Conservation (phyloP, 495 filamentous ascomycete genomes). For the Podospora pseudocomata region DNA sequence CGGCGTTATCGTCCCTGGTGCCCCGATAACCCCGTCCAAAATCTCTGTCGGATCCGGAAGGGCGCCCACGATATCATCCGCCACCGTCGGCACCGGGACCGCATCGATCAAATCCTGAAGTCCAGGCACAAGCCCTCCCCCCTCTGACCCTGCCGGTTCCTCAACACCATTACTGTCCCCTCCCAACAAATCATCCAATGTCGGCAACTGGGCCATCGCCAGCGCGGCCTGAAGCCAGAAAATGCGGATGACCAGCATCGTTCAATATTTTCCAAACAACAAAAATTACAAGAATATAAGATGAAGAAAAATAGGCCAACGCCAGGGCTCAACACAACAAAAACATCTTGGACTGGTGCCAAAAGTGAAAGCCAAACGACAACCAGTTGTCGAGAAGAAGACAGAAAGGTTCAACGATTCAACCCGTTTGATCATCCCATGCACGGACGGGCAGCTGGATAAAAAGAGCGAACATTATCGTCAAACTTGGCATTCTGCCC, state of each 20-base stretch:
- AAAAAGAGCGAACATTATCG: not conserved
- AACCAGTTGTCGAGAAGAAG: not conserved
- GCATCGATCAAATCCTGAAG: constrained; percentile 2
- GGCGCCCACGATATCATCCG: not conserved
- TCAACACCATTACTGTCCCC: constrained; percentile 10
- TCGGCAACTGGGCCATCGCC: constrained; percentile 24
- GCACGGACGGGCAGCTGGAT: not conserved
- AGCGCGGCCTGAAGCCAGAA: constrained; percentile 29
- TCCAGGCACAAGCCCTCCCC: not conserved
- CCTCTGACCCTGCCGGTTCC: not conserved
- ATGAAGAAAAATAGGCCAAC: constrained; percentile 7
- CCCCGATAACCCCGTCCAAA: not conserved
- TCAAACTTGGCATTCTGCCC: not conserved
- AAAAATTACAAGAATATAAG: constrained; percentile 9
- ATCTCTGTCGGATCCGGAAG: constrained; percentile 9
- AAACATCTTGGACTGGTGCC: not conserved
- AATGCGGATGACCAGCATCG: constrained; percentile 34
- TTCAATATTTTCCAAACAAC: constrained; percentile 13
- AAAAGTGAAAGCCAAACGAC: not conserved
- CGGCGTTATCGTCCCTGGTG: not conserved
- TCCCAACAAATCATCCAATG: constrained; percentile 15
- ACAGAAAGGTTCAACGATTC: not conserved
- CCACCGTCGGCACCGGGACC: constrained; percentile 1
- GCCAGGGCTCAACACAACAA: constrained; percentile 12
- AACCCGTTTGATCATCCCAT: not conserved